Evolutionary conservation across 768 basidiomycete genomes (phyloP).

Genomic region (Trametes gibbosa): DNA sequence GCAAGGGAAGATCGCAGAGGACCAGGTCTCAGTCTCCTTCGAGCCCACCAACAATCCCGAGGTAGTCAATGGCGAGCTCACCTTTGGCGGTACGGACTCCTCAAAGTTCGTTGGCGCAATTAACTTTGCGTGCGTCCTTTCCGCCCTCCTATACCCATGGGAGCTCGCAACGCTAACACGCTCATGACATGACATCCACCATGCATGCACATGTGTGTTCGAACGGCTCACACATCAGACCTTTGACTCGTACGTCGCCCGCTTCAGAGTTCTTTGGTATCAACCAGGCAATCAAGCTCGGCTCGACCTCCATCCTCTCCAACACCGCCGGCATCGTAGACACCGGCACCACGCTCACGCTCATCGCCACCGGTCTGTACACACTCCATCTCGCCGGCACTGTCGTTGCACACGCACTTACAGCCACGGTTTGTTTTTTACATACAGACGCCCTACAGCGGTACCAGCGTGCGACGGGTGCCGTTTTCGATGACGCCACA

Average conservation of each 20-base stretch:
- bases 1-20: constrained; percentile 22
- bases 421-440: too few species aligned
- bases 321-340: constrained; percentile 29
- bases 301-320: constrained; percentile 17
- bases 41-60: constrained; percentile 19
- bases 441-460: constrained; percentile 29
- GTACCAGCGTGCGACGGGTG: constrained; percentile 34
- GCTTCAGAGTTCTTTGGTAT: constrained; percentile 36
- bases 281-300: constrained; percentile 32
- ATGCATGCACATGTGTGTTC: background rate
- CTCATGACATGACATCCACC: background rate
- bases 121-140: constrained; percentile 24
- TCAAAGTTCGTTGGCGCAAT: constrained; percentile 28
- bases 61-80: constrained; percentile 30
- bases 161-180: background rate
- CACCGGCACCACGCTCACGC: constrained; percentile 27
- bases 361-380: constrained; percentile 15
- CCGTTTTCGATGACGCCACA: constrained; percentile 28
- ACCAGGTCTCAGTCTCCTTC: constrained; percentile 27
- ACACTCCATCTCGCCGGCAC: background rate
- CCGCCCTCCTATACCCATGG: background rate
- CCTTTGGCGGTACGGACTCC: constrained; percentile 32
- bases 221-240: constrained; percentile 12
- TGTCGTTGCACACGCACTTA: background rate
- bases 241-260: constrained; percentile 33